Evolutionary conservation across 805 yeast genomes (phyloP).

Genomic region (Scheffersomyces lignosus): DNA sequence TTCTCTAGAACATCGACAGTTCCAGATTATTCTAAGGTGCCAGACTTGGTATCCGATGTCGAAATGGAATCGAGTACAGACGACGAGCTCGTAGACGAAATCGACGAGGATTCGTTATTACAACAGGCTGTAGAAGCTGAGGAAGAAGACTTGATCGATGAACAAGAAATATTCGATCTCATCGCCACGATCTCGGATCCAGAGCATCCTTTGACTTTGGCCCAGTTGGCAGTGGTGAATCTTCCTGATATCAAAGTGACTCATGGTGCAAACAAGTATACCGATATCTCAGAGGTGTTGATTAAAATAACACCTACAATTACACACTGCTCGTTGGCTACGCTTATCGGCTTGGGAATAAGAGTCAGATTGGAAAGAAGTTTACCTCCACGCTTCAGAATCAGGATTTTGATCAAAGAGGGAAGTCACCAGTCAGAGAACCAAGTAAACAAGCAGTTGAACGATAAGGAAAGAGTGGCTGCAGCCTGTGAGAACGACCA

Average conservation of each 20-base stretch:
- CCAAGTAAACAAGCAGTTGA: constrained; percentile 94
- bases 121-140: constrained; percentile 26
- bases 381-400: constrained; percentile 80
- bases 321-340: constrained; percentile 95
- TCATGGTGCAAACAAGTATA: constrained; percentile 45
- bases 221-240: constrained; percentile 92
- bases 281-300: constrained; percentile 66
- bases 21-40: constrained; percentile 19
- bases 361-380: constrained; percentile 88
- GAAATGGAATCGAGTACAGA: constrained; percentile 17
- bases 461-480: constrained; percentile 96
- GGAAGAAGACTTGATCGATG: constrained; percentile 66
- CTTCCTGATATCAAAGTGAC: constrained; percentile 73
- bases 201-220: constrained; percentile 93
- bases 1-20: constrained; percentile 3
- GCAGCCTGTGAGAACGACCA: constrained; percentile 99
- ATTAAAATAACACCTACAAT: constrained; percentile 95
- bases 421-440: constrained; percentile 95
- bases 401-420: constrained; percentile 75
- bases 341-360: constrained; percentile 92
- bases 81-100: constrained; percentile 14
- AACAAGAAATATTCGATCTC: constrained; percentile 87
- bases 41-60: constrained; percentile 26
- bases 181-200: constrained; percentile 91
- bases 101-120: constrained; percentile 13